Evolutionary conservation across 306 rosid species (phyloP), one percentile per base, ranked within the genome.

Genomic region (Ormosia semicastrata): DNA sequence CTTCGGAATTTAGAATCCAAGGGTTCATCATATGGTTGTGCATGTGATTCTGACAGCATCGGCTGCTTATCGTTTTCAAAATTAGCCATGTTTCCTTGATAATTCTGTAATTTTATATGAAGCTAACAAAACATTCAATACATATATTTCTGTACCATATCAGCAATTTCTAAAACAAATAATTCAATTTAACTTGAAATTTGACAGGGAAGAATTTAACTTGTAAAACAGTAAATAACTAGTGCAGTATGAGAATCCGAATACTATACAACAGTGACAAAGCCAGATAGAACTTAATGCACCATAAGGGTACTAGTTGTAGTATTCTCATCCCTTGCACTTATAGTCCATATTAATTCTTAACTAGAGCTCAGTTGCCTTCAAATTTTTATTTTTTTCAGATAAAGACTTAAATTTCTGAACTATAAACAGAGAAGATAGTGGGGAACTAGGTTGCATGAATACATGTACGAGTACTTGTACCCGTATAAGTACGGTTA

Each of bases 41-140:
- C 59, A 41, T 36, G 77, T 30, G 85, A 47, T 77, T 82, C 82
- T 17, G 86, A 85, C 71, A 95, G 88, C 91, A 90, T 91, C 3
- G 94, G 97, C 66, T 41, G 67, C 81, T 89, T 92, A 70, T 92
- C 94, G 72, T 83, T 90, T 14, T 88, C 93, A 63, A 66, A 65
- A 83, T 12, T 81, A 68, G 89, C 89, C 98, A 92, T 91, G 60
- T 87, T 81, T 71, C 69, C 73, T 62, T 4, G 52, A 72, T 56
- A 60, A 64, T 65, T 72, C 91, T 87, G 63, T 58, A 71, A 14
- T 59, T 24, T 24, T 24, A 24, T 24, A 17, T 46, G 33, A 59
- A 56, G 66, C 56, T 29, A 65, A 47, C 57, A 68, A 52, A 71
- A 53, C 73, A 70, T 29, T 47, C 44, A 73, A 30, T 17, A 41